These are phyloP conservation scores for Trichoderma guizhouense DNA, from an alignment of 2,329 filamentous ascomycete species.

Conservation along the genomic window DNA sequence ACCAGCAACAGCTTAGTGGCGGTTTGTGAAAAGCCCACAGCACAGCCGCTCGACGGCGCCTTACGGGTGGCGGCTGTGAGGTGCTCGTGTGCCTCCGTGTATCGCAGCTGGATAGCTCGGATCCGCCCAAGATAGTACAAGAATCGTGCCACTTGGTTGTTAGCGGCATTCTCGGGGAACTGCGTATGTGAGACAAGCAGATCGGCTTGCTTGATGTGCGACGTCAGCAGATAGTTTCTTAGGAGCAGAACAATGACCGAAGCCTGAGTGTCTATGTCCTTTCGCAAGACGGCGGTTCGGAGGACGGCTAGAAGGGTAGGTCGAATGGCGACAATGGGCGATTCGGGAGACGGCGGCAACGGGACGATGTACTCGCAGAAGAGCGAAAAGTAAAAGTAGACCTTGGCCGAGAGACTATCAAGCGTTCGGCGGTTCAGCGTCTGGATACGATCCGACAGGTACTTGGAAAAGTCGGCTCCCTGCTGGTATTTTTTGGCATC, in stretches of 20 bases:
- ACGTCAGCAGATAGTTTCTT: slow-evolving; percentile 92
- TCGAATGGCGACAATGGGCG: slow-evolving; percentile 80
- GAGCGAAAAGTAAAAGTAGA: slow-evolving; percentile 96
- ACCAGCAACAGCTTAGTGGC: slow-evolving; percentile 95
- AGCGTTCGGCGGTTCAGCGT: slow-evolving; percentile 88
- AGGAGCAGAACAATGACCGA: slow-evolving; percentile 92
- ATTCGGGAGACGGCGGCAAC: slow-evolving; percentile 82
- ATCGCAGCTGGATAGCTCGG: slow-evolving; percentile 91
- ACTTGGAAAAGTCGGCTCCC: slow-evolving; percentile 79
- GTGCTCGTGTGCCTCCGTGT: slow-evolving; percentile 95
- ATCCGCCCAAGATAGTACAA: slow-evolving; percentile 97
- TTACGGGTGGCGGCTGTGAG: slow-evolving; percentile 91
- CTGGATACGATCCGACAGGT: slow-evolving; percentile 80
- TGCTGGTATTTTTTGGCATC: slow-evolving; percentile 78
- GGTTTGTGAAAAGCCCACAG: slow-evolving; percentile 91
- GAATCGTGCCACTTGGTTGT: slow-evolving; percentile 97
- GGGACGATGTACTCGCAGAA: slow-evolving; percentile 91
- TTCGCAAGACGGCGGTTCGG: slow-evolving; percentile 90
- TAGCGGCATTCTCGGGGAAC: slow-evolving; percentile 89
- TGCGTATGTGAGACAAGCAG: slow-evolving; percentile 92
- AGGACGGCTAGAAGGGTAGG: slow-evolving; percentile 83
- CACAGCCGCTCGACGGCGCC: slow-evolving; percentile 83
- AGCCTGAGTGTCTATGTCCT: slow-evolving; percentile 96
- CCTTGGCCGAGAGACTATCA: slow-evolving; percentile 89
- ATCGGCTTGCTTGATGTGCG: slow-evolving; percentile 95